Evolutionary conservation across 169 alveolate species (phyloP).

Genomic region (Plasmodium berghei): DNA sequence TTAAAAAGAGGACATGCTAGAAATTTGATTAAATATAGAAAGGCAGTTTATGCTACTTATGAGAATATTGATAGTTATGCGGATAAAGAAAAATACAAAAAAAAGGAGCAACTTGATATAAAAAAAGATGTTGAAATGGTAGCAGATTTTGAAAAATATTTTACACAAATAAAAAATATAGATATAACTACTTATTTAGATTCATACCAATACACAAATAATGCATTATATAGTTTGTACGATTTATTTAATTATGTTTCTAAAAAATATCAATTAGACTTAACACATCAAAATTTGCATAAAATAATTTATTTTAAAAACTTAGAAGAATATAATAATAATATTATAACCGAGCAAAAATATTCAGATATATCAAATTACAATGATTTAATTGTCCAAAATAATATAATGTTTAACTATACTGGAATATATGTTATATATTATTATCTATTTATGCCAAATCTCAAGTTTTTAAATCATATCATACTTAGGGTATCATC

Average conservation of each 20-base stretch:
- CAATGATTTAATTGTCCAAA: slow-evolving; percentile 55
- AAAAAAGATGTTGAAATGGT: slow-evolving; percentile 39
- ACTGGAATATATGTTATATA: slow-evolving; percentile 58
- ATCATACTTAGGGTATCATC: slow-evolving; percentile 37
- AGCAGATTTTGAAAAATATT: slow-evolving; percentile 73
- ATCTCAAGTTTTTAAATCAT: slow-evolving; percentile 37
- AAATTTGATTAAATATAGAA: slow-evolving; percentile 55
- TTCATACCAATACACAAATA: slow-evolving; percentile 52
- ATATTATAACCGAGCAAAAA: slow-evolving; percentile 23
- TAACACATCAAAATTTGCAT: slow-evolving; percentile 57
- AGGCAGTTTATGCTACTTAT: slow-evolving; percentile 71
- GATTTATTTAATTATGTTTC: slow-evolving; percentile 66
- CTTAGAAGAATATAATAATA: slow-evolving; percentile 26
- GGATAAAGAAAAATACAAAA: slow-evolving; percentile 64
- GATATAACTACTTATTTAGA: slow-evolving; percentile 43
- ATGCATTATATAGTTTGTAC: slow-evolving; percentile 43
- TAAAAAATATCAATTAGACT: slow-evolving; percentile 55
- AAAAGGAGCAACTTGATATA: slow-evolving; percentile 37
- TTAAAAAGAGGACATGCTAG: slow-evolving; percentile 59
- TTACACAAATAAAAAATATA: slow-evolving; percentile 57
- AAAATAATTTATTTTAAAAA: slow-evolving; percentile 52
- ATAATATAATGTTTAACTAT: slow-evolving; percentile 15
- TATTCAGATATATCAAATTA: slow-evolving; percentile 34
- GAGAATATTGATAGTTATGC: slow-evolving; percentile 66
- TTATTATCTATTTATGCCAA: slow-evolving; percentile 57